phyloP scores from a whole-genome alignment of 2,329 filamentous ascomycete genomes.

The Colletotrichum simmondsii region DNA sequence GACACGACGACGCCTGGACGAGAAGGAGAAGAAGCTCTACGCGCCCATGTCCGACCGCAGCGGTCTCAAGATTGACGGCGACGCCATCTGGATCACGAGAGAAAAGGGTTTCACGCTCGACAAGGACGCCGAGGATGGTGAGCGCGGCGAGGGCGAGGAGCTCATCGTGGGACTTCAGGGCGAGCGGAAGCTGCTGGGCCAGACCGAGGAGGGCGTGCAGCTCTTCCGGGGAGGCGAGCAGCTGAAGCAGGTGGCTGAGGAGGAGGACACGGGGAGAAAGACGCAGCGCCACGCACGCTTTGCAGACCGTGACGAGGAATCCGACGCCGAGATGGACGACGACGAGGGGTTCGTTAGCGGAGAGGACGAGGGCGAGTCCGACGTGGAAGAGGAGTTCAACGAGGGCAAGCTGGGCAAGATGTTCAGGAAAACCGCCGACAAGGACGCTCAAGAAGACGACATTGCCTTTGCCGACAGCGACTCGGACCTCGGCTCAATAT shows the following conservation, averaged over 20 bases:
- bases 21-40: constrained; percentile 96
- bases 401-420: constrained; percentile 70
- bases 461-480: constrained; percentile 95
- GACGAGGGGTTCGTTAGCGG: constrained; percentile 66
- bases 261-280: constrained; percentile 71
- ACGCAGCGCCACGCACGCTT: constrained; percentile 67
- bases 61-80: constrained; percentile 94
- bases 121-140: constrained; percentile 71
- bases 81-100: constrained; percentile 88
- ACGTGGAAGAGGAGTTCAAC: constrained; percentile 66
- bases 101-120: constrained; percentile 82
- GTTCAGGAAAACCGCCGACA: constrained; percentile 64
- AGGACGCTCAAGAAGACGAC: constrained; percentile 71
- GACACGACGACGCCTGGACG: constrained; percentile 82
- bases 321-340: constrained; percentile 51
- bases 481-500: constrained; percentile 92
- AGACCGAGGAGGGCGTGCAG: constrained; percentile 84
- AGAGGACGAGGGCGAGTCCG: constrained; percentile 62
- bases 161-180: constrained; percentile 91
- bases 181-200: constrained; percentile 83
- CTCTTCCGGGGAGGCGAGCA: constrained; percentile 84
- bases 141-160: constrained; percentile 94
- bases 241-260: constrained; percentile 65
- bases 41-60: constrained; percentile 99
- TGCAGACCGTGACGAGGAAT: constrained; percentile 68